A percentile compares a stretch with the other conserved stretches of the same genome.
Evolutionary conservation across 257 asterid genomes (phyloP).

Genomic region (Linderniella brevidens): DNA sequence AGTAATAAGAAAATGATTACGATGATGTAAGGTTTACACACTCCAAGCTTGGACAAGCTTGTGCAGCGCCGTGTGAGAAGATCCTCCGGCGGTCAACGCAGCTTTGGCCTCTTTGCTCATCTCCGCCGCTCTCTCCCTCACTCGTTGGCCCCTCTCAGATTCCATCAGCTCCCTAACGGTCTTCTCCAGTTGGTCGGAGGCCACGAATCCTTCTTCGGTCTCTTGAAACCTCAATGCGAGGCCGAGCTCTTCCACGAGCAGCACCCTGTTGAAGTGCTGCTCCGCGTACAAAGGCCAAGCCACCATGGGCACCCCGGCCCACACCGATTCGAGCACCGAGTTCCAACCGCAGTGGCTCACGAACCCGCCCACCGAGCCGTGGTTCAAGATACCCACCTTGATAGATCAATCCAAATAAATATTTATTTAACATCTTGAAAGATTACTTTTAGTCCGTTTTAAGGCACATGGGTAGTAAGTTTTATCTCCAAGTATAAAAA

Average conservation of each 20-base stretch:
- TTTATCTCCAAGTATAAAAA: too few relatives aligned
- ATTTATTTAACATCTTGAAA: too few relatives aligned
- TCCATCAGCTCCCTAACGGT: conserved; percentile 29
- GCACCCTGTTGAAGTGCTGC: conserved; percentile 28
- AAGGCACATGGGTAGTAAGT: too few relatives aligned
- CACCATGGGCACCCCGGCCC: conserved; percentile 38
- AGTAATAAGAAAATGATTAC: too few relatives aligned
- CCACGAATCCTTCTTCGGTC: conserved; percentile 24
- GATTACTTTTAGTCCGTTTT: too few relatives aligned
- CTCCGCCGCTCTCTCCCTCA: conserved; percentile 12
- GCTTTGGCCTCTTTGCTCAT: conserved; percentile 13
- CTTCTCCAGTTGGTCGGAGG: conserved; percentile 31
- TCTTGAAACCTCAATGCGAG: conserved; percentile 22
- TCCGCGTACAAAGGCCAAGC: conserved; percentile 58
- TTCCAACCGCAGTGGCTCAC: conserved; percentile 62
- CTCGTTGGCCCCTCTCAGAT: conserved; percentile 12
- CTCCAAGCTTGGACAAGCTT: not conserved
- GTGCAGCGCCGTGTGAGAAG: conserved; percentile 1
- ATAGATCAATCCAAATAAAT: too few relatives aligned
- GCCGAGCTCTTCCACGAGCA: conserved; percentile 31
- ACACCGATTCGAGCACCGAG: conserved; percentile 37
- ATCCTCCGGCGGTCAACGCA: conserved; percentile 17
- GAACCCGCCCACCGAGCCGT: conserved; percentile 43
- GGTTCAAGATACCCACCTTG: conserved; percentile 16
- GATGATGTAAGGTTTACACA: too few relatives aligned